These are phyloP conservation scores for Stellera chamaejasme DNA, from an alignment of 345 rosid genomes.

Conservation along the genomic window DNA sequence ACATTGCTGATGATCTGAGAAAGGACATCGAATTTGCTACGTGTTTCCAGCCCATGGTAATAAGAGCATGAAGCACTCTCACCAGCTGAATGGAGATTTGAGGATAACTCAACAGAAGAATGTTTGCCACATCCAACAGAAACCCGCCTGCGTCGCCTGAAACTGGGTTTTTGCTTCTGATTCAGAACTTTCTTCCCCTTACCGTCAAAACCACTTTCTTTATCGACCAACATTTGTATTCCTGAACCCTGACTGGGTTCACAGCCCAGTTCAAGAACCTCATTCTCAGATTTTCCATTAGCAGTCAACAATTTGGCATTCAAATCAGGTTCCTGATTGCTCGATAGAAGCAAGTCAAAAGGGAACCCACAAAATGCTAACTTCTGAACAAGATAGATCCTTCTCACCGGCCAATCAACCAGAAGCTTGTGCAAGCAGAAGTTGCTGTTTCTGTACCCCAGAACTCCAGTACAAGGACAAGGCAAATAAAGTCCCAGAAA, in stretches of 20 bases:
- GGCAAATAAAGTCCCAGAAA: slow-evolving; percentile 44
- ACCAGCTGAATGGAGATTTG: slow-evolving; percentile 15
- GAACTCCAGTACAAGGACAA: slow-evolving; percentile 49
- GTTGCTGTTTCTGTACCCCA: slow-evolving; percentile 27
- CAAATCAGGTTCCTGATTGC: slow-evolving; percentile 23
- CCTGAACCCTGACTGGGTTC: slow-evolving; percentile 19
- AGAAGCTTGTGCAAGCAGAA: slow-evolving; percentile 48
- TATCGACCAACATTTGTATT: slow-evolving; percentile 21
- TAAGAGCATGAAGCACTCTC: slow-evolving; percentile 14
- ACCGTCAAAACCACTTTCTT: slow-evolving; percentile 29
- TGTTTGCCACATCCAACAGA: slow-evolving; percentile 26
- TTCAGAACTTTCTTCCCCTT: slow-evolving; percentile 36
- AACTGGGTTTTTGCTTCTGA: slow-evolving; percentile 38
- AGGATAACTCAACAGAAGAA: slow-evolving; percentile 11
- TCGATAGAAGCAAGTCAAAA: slow-evolving; percentile 25
- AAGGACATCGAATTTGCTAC: slow-evolving; percentile 22
- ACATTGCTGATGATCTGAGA: slow-evolving; percentile 15
- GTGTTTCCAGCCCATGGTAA: slow-evolving; percentile 16
- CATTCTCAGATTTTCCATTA: slow-evolving; percentile 13
- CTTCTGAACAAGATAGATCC: slow-evolving; percentile 38
- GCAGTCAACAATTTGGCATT: slow-evolving; percentile 2
- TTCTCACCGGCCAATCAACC: slow-evolving; percentile 39
- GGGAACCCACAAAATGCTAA: slow-evolving; percentile 34
- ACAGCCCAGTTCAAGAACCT: slow-evolving; percentile 20
- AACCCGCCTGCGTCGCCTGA: slow-evolving; percentile 36